Base-by-base conservation (phyloP, 1,284 basidiomycete species). In the Malassezia globosa region DNA sequence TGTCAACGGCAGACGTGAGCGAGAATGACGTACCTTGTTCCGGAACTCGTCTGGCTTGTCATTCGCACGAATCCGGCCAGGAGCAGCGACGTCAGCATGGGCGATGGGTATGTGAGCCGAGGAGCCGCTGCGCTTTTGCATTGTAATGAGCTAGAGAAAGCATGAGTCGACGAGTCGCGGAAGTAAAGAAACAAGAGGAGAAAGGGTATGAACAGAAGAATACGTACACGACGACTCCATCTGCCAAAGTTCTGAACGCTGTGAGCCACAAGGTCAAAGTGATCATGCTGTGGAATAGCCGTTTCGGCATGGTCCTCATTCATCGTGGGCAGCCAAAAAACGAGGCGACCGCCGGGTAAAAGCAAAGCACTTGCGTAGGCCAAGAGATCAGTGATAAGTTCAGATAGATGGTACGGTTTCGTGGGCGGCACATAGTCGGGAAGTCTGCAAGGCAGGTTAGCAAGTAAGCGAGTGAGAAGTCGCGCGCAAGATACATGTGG, bases 201-300 rank as follows among this genome's bases (percentile, higher is more conserved):
- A n/a, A n/a, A n/a, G 41, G n/a, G 19, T 34, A 18, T 43, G 10
- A 43, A 33, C 35, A 21, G 39, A n/a, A 43, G n/a, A 7, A 1
- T 11, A 45, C 41, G 41, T 43, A 43, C 41, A 26, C 64, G 61
- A 54, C 92, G 77, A 2, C 88, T 88, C 92, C 92, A 99, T 31
- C 83, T 84, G 11, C 89, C 90, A 70, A 95, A 99, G 67, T 87
- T 83, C 73, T 99, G 92, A 59, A 89, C 74, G 36, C 85, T 89
- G 27, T 85, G 82, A 0, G 81, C 77, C 24, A 79, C 72, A 0
- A 79, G 79, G 2, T 94, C 76, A 65, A 95, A 46, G 37, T 49
- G 40, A 6, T 22, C 19, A 14, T 55, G 42, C 19, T 10, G 24
- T 39, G 37, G 60, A 46, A 27, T 53, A 48, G 42, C 55, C 50